Evolutionary conservation across 768 basidiomycete genomes (phyloP).

Genomic region (Hebeloma cylindrosporum): DNA sequence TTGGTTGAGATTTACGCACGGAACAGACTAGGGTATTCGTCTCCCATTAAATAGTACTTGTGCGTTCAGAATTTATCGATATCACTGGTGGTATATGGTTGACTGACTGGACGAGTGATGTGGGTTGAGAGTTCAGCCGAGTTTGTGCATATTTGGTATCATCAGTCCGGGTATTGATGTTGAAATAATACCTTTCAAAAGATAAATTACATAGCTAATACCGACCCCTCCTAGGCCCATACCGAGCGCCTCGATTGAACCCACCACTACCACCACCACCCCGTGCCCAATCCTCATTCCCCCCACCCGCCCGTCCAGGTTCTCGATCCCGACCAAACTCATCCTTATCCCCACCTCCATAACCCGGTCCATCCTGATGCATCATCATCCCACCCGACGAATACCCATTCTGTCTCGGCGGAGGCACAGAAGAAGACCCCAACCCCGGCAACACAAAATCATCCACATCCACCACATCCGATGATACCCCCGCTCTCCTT

Average conservation of each 20-base stretch:
- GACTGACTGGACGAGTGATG: too few species aligned
- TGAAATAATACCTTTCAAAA: neutral
- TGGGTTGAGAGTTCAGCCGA: too few species aligned
- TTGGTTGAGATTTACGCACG: too few species aligned
- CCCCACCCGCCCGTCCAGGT: conserved; percentile 27
- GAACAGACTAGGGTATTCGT: conserved; percentile 82
- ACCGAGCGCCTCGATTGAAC: conserved; percentile 29
- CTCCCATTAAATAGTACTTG: conserved; percentile 50
- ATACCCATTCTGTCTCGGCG: conserved; percentile 30
- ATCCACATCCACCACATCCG: too few species aligned
- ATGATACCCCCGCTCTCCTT: conserved; percentile 31
- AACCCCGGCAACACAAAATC: neutral
- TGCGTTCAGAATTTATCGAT: neutral
- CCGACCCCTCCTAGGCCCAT: conserved; percentile 22
- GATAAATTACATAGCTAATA: conserved; percentile 8
- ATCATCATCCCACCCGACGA: conserved; percentile 20
- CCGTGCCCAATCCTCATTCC: conserved; percentile 32
- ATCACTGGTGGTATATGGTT: neutral
- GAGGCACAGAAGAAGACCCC: conserved; percentile 11
- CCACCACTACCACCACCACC: conserved; percentile 31
- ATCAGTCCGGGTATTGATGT: neutral
- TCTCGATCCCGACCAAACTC: conserved; percentile 35
- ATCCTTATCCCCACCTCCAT: conserved; percentile 42
- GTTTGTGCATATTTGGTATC: neutral
- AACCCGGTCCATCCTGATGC: conserved; percentile 59